A percentile compares a stretch with the other conserved stretches of the same genome.
Conservation (phyloP, 345 rosid species). For the Ricinus communis region DNA sequence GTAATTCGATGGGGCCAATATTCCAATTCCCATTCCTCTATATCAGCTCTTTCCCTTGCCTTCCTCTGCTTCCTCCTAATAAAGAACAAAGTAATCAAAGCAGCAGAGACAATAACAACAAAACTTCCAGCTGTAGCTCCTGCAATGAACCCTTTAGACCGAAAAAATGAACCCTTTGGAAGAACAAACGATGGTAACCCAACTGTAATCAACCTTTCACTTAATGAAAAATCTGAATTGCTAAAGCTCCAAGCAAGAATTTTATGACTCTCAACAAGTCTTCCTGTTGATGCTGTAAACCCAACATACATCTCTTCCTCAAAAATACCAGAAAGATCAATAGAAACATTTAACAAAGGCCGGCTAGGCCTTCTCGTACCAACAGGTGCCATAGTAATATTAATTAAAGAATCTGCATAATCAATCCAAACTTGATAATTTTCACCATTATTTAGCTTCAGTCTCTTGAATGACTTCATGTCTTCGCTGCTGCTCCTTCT, state of each 20-base stretch:
- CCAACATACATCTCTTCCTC: conserved; percentile 73
- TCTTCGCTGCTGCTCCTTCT: not conserved
- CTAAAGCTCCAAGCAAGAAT: conserved; percentile 80
- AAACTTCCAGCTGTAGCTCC: conserved; percentile 42
- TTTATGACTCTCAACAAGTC: conserved; percentile 58
- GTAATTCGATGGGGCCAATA: conserved; percentile 79
- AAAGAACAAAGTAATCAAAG: conserved; percentile 30
- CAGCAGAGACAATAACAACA: conserved; percentile 31
- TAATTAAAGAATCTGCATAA: conserved; percentile 45
- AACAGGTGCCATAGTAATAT: conserved; percentile 38
- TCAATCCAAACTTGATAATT: conserved; percentile 90
- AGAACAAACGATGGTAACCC: conserved; percentile 76
- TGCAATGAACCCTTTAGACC: conserved; percentile 48
- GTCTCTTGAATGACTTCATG: conserved; percentile 33
- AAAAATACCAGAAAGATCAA: conserved; percentile 56
- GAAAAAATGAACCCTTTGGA: conserved; percentile 39
- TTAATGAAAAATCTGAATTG: conserved; percentile 50
- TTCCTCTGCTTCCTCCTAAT: conserved; percentile 47
- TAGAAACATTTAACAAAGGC: conserved; percentile 44
- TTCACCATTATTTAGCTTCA: conserved; percentile 63
- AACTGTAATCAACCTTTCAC: conserved; percentile 50
- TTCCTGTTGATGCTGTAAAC: conserved; percentile 69
- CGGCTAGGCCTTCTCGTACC: conserved; percentile 40
- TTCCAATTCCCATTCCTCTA: conserved; percentile 90
- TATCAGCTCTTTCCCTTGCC: conserved; percentile 51